Conservation (phyloP, 108 stramenopile species). For the Cyclotella choctawhatcheeana region DNA sequence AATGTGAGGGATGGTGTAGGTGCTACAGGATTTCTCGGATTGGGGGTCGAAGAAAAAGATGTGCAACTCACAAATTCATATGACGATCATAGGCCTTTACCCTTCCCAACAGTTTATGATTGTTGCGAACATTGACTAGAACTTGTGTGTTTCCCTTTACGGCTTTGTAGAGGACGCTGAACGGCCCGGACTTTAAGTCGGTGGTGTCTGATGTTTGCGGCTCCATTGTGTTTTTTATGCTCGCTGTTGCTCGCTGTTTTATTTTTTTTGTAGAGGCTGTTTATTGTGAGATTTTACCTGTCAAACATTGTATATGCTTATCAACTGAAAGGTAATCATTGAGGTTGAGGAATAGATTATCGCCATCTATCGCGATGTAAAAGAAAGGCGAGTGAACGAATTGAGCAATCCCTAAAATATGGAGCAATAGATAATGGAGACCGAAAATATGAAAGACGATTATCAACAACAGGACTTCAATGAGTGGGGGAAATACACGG, state of each 20-base stretch:
- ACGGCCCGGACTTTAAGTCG: constrained; percentile 91
- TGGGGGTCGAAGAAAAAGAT: no score
- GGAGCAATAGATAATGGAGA: no score
- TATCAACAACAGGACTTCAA: not conserved
- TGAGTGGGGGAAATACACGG: not conserved
- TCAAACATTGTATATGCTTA: no score
- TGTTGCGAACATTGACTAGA: constrained; percentile 97
- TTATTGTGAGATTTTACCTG: no score
- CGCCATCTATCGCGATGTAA: no score
- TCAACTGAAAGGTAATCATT: no score
- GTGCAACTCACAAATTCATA: constrained; percentile 92
- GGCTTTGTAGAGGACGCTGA: constrained; percentile 91
- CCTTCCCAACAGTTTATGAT: constrained; percentile 96
- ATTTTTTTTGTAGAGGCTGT: not conserved
- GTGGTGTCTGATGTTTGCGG: constrained; percentile 10
- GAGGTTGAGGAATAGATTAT: no score
- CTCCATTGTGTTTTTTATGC: not conserved
- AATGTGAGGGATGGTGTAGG: no score
- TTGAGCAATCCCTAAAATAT: no score
- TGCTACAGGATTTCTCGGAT: no score
- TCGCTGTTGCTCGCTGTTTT: not conserved
- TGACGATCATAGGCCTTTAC: constrained; percentile 97
- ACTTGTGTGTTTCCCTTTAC: constrained; percentile 96
- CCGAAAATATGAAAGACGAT: not conserved
- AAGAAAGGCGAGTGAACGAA: no score